These are phyloP conservation scores for Gremmenia infestans DNA, from an alignment of 2,329 filamentous ascomycete genomes.

Conservation along the genomic window DNA sequence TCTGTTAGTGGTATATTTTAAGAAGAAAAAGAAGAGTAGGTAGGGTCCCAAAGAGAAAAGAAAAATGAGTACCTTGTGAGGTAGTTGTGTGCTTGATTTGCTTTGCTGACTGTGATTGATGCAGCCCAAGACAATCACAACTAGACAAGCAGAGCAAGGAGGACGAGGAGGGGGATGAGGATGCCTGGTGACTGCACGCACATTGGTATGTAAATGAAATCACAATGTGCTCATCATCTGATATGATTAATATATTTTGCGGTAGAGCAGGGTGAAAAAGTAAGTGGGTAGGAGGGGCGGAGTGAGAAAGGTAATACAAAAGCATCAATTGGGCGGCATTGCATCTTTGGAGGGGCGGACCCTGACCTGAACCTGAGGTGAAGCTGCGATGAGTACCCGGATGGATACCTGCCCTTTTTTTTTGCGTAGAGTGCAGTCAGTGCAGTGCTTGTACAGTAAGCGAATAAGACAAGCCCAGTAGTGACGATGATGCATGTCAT, in stretches of 20 bases:
- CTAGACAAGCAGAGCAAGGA: background rate
- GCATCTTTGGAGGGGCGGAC: background rate
- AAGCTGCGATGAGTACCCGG: conserved; percentile 7
- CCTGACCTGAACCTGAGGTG: background rate
- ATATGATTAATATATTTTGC: background rate
- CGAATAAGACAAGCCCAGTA: background rate
- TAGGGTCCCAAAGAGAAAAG: background rate
- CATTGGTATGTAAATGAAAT: background rate
- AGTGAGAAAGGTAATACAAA: background rate
- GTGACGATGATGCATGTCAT: too few species aligned
- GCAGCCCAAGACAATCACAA: background rate
- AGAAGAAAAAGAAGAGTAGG: background rate
- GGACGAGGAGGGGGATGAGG: background rate
- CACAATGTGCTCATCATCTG: background rate
- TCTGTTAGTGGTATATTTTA: background rate
- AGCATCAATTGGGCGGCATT: background rate
- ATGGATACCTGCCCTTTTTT: conserved; percentile 4
- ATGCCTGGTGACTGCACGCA: background rate
- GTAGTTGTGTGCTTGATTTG: background rate
- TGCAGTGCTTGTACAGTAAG: background rate
- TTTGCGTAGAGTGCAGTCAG: background rate
- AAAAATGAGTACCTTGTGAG: background rate
- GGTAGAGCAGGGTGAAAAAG: background rate
- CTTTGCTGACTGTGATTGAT: background rate
- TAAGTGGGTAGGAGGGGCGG: background rate